Conservation (phyloP, 768 basidiomycete species). For the Trametes coccinea region DNA sequence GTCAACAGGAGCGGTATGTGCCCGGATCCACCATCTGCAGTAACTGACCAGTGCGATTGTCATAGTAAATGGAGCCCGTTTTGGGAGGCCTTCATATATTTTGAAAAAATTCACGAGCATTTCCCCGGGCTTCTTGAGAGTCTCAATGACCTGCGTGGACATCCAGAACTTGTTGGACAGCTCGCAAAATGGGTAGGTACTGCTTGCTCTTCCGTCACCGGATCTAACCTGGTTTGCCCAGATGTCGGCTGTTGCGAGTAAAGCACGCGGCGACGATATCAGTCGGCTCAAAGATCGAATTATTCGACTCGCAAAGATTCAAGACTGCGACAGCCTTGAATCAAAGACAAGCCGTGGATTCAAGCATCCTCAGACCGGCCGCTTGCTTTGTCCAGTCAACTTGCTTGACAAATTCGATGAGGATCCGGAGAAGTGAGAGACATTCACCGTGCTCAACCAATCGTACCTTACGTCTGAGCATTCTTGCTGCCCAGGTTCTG, state of each 20-base stretch:
- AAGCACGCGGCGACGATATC: background rate
- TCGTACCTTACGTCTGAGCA: no score
- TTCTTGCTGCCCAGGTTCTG: no score
- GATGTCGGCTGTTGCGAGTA: background rate
- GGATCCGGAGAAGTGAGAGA: no score
- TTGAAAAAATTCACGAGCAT: background rate
- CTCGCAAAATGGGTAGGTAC: no score
- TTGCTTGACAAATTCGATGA: no score
- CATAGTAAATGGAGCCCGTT: background rate
- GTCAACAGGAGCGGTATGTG: no score
- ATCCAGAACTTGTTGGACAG: background rate
- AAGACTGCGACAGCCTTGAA: background rate
- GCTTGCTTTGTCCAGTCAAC: no score
- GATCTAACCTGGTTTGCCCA: background rate
- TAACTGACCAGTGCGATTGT: background rate
- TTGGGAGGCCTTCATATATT: background rate
- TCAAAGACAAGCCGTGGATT: background rate
- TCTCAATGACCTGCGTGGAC: background rate
- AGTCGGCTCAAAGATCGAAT: background rate
- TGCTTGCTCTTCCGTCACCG: no score
- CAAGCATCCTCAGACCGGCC: no score
- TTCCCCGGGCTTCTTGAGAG: background rate
- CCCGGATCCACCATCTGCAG: no score
- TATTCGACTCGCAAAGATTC: no score
- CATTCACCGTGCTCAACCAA: no score